Conservation (phyloP, 164 flowering plant species). For the Platanus orientalis region DNA sequence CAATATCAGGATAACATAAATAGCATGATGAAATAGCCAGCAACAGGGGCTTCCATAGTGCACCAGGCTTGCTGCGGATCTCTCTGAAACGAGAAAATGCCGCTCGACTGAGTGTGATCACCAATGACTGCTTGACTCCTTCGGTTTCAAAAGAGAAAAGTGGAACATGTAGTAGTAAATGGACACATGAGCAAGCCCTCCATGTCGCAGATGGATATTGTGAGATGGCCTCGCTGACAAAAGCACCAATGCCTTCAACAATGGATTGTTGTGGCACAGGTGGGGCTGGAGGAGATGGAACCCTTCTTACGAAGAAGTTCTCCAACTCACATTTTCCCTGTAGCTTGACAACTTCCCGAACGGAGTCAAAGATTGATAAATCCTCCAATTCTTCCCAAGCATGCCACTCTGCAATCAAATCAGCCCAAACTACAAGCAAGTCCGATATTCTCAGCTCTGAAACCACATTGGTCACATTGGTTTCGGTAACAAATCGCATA, state of each 20-base stretch:
- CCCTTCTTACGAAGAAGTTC: constrained; percentile 35
- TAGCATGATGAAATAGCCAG: constrained; percentile 68
- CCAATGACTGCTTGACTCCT: constrained; percentile 54
- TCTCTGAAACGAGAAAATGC: constrained; percentile 56
- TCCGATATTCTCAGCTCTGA: constrained; percentile 50
- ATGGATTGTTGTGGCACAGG: constrained; percentile 62
- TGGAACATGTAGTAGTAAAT: constrained; percentile 53
- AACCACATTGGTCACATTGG: constrained; percentile 17
- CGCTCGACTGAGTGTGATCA: constrained; percentile 35
- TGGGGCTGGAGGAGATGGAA: constrained; percentile 63
- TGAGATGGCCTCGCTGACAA: constrained; percentile 52
- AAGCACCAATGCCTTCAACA: constrained; percentile 55
- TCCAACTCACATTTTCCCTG: constrained; percentile 36
- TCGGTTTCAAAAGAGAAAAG: constrained; percentile 43
- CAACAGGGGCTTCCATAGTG: constrained; percentile 69
- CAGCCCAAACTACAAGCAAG: constrained; percentile 58
- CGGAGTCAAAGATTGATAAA: constrained; percentile 50
- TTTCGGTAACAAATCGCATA: constrained; percentile 37
- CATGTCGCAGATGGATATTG: constrained; percentile 67
- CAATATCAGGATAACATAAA: constrained; percentile 50
- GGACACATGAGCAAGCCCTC: constrained; percentile 74
- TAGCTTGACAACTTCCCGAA: constrained; percentile 49
- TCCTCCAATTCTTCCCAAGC: constrained; percentile 84
- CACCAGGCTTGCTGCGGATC: constrained; percentile 42
- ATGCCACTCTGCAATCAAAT: constrained; percentile 72